Conservation (phyloP, 441 rosid genomes). For the Populus hybrid region DNA sequence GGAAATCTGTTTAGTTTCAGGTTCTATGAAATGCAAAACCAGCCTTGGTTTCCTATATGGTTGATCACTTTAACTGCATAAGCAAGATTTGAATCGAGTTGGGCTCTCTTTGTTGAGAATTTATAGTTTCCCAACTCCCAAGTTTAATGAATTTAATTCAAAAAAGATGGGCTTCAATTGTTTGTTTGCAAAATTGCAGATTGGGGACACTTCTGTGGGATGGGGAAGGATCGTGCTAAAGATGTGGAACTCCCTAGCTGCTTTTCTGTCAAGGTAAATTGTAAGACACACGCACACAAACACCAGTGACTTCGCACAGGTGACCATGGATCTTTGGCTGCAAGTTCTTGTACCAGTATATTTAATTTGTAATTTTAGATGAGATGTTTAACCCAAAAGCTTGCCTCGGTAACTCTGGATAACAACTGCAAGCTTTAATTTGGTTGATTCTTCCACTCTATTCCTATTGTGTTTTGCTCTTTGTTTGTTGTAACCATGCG, state of each 20-base stretch:
- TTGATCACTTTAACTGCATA: no score
- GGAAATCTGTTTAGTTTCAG: no score
- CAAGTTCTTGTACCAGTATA: neutral
- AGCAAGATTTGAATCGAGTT: no score
- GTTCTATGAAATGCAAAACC: no score
- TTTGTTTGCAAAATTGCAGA: neutral
- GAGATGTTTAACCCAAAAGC: neutral
- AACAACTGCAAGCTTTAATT: neutral
- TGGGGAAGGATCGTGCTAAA: neutral
- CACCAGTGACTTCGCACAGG: neutral
- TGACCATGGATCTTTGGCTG: neutral
- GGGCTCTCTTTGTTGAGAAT: no score
- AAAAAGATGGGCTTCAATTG: neutral
- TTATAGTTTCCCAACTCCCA: no score
- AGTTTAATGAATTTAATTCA: no score
- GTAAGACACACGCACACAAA: no score
- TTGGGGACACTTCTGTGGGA: neutral
- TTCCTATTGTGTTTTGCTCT: neutral
- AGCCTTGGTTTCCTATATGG: no score
- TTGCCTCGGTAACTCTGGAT: neutral
- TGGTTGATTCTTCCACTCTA: neutral
- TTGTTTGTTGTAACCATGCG: neutral
- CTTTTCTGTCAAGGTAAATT: constrained; percentile 13
- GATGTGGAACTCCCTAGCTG: neutral
- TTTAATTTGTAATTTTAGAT: neutral